Evolutionary conservation across 1,284 basidiomycete species (phyloP), one percentile per base, ranked within the genome.

Genomic region (Ceratobasidium sp.): DNA sequence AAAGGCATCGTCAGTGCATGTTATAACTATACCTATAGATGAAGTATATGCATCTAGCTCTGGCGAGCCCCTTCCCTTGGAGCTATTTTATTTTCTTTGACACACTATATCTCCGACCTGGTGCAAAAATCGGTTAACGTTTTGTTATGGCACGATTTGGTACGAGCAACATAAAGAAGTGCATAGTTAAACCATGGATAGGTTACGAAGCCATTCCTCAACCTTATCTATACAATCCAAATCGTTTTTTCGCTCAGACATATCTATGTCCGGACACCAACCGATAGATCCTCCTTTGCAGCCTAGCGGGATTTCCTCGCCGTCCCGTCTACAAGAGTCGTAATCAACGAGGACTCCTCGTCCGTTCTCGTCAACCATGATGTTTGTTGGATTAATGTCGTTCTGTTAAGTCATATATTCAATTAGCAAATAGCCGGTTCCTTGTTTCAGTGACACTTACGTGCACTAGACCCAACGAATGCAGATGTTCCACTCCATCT

Each of bases 401-500:
- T 53, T 53, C 50, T 53, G 28, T 26, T 23, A 12, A 48, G n/a
- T 6, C 16, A n/a, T 48, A 45, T 45, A 45, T 8, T 45, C 16
- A 18, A 45, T 10, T 45, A 45, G 43, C 18, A 12, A 12, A 45
- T 45, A 45, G 23, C 5, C n/a, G 18, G 46, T 26, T 9, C 6
- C 46, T 8, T n/a, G 46, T 6, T n/a, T 26, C 46, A n/a, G 46
- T 4, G 5, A 3, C 21, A 34, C 53, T 6, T 57, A 57, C 53
- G n/a, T 57, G 53, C 12, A 57, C 53, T 6, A 57, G 21, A 8
- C 53, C 53, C n/a, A 57, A 18, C 53, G 28, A 34, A 57, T 57
- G 28, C 28, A 57, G 18, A 36, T 57, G 53, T 32, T 36, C 34
- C 10, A 36, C 53, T 14, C 28, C 53, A 9, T 6, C 16, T 34